Evolutionary conservation across 73 alveolate species (phyloP).

Genomic region (Blepharisma japonicum): DNA sequence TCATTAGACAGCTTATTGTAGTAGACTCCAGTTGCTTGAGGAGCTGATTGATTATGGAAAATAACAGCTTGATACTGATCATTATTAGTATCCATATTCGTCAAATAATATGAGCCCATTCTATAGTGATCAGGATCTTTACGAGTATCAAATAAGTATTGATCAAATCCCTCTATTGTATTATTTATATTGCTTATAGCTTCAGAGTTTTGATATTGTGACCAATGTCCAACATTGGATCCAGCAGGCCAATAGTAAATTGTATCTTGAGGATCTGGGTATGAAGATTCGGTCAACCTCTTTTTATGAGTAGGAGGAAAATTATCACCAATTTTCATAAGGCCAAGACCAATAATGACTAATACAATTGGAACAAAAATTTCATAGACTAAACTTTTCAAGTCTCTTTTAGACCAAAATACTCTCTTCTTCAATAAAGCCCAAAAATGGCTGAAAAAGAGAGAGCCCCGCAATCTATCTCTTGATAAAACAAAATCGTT

Average conservation of each 20-base stretch:
- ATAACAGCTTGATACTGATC: background rate
- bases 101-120: conserved; percentile 38
- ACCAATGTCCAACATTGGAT: background rate
- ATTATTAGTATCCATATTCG: conserved; percentile 25
- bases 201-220: too few species aligned
- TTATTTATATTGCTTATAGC: too few species aligned
- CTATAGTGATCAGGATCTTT: too few species aligned
- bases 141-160: conserved; percentile 8
- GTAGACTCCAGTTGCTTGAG: conserved; percentile 2
- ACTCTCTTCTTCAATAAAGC: conserved; percentile 76
- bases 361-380: conserved; percentile 76
- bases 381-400: conserved; percentile 75
- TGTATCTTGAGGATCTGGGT: background rate
- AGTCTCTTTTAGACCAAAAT: conserved; percentile 62
- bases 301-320: background rate
- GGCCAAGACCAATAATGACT: conserved; percentile 70
- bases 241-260: background rate
- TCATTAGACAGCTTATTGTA: background rate
- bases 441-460: conserved; percentile 62
- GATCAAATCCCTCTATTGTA: conserved; percentile 37
- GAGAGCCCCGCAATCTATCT: conserved; percentile 19
- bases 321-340: conserved; percentile 6
- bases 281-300: background rate
- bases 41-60: conserved; percentile 6
- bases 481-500: background rate